phyloP scores from a whole-genome alignment of 2,329 filamentous ascomycete genomes.

The Cercospora sp. region DNA sequence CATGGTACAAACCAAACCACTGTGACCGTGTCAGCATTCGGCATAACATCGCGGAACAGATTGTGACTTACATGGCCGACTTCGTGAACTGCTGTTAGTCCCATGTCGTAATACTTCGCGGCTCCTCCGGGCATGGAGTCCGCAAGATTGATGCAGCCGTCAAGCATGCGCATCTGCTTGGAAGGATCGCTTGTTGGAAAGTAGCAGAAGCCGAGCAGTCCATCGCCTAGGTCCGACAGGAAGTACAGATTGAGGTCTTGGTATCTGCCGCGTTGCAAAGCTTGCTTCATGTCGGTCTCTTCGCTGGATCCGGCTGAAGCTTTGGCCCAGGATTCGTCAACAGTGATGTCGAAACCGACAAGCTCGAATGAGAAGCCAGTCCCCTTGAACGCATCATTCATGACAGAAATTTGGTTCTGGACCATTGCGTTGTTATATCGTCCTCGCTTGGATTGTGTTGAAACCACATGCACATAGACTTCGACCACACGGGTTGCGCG shows the following conservation, averaged over 20 bases:
- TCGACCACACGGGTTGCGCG: constrained; percentile 3
- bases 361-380: constrained; percentile 52
- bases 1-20: constrained; percentile 47
- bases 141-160: constrained; percentile 57
- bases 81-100: constrained; percentile 23
- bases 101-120: constrained; percentile 46
- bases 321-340: constrained; percentile 55
- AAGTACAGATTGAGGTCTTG: constrained; percentile 57
- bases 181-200: constrained; percentile 42
- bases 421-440: constrained; percentile 43
- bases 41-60: constrained; percentile 22
- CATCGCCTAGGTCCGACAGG: constrained; percentile 49
- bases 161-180: constrained; percentile 42
- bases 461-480: constrained; percentile 45
- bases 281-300: constrained; percentile 49
- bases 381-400: constrained; percentile 45
- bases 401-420: constrained; percentile 35
- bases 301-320: constrained; percentile 47
- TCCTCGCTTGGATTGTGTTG: constrained; percentile 36
- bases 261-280: constrained; percentile 55
- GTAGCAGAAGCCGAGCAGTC: constrained; percentile 15
- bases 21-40: constrained; percentile 46
- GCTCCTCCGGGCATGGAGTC: constrained; percentile 53
- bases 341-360: constrained; percentile 51
- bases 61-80: constrained; percentile 2